Evolutionary conservation across 2,329 filamentous ascomycete genomes (phyloP).

Genomic region (Colletotrichum lindemuthianum): DNA sequence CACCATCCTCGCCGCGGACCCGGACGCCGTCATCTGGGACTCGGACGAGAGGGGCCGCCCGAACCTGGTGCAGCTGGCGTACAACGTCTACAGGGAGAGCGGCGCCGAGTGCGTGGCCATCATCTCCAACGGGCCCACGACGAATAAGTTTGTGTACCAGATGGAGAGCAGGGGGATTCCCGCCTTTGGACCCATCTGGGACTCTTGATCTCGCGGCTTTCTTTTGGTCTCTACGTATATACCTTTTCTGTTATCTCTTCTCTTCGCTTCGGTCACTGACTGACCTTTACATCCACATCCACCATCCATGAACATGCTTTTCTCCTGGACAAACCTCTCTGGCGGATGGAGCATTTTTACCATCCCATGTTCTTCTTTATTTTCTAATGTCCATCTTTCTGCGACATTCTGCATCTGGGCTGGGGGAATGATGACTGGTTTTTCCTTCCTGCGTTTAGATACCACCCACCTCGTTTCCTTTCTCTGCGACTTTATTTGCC

Average conservation of each 20-base stretch:
- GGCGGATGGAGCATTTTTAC: no score
- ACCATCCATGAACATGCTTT: neutral
- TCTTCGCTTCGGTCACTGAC: neutral
- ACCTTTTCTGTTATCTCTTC: neutral
- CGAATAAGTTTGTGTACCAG: conserved; percentile 73
- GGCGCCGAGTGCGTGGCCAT: conserved; percentile 76
- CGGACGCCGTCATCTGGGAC: conserved; percentile 73
- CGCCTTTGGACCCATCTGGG: conserved; percentile 80
- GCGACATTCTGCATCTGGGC: no score
- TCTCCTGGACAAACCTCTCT: no score
- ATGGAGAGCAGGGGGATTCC: conserved; percentile 73
- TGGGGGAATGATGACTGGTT: no score
- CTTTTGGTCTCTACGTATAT: conserved; percentile 9
- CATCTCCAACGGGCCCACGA: conserved; percentile 76
- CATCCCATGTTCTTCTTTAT: no score
- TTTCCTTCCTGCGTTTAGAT: no score
- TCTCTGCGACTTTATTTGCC: no score
- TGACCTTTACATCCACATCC: neutral
- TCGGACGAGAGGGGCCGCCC: conserved; percentile 68
- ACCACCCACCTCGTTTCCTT: no score
- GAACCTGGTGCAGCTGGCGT: conserved; percentile 60
- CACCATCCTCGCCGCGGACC: conserved; percentile 66
- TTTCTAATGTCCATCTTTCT: no score
- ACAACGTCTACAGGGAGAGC: conserved; percentile 65
- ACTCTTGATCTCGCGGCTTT: conserved; percentile 49